A percentile compares a stretch with the other conserved stretches of the same genome.
Evolutionary conservation across 176 grass and related monocot genomes (phyloP).

Genomic region (Oryza officinalis): DNA sequence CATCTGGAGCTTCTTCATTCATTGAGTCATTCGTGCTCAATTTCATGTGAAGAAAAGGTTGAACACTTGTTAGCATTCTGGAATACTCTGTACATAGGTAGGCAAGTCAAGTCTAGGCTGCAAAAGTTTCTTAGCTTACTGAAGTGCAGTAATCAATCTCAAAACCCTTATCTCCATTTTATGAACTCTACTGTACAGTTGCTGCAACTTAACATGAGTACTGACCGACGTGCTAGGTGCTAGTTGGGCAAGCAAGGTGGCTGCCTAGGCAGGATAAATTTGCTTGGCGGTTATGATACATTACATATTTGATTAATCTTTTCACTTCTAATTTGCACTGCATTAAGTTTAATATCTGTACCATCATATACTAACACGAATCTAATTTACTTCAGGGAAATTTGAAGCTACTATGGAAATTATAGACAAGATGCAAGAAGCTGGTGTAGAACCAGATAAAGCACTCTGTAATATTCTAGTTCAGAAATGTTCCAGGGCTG

Average conservation of each 20-base stretch:
- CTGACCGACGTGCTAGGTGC: not conserved
- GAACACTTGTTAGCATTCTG: not conserved
- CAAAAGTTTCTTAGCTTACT: not conserved
- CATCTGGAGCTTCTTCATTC: not conserved
- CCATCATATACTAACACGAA: constrained; percentile 26
- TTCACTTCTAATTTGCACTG: constrained; percentile 8
- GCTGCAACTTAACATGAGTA: not conserved
- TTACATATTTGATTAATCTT: constrained; percentile 1
- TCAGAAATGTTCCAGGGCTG: constrained; percentile 68
- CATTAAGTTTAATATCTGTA: not conserved
- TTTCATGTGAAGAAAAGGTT: not conserved
- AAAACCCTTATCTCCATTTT: not conserved
- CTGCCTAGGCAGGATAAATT: not conserved
- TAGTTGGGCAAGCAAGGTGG: not conserved
- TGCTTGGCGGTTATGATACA: not conserved
- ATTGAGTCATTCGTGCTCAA: not conserved
- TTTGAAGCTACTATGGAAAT: constrained; percentile 65
- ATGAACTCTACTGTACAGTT: not conserved
- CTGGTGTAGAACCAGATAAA: constrained; percentile 68
- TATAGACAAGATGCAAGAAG: constrained; percentile 70
- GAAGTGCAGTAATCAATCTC: not conserved
- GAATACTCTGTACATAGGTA: not conserved
- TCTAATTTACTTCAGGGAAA: constrained; percentile 46
- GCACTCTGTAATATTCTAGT: constrained; percentile 75
- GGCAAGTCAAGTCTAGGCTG: not conserved